These are phyloP conservation scores for Alternaria sp. DNA, from an alignment of 2,329 filamentous ascomycete species.

Conservation along the genomic window DNA sequence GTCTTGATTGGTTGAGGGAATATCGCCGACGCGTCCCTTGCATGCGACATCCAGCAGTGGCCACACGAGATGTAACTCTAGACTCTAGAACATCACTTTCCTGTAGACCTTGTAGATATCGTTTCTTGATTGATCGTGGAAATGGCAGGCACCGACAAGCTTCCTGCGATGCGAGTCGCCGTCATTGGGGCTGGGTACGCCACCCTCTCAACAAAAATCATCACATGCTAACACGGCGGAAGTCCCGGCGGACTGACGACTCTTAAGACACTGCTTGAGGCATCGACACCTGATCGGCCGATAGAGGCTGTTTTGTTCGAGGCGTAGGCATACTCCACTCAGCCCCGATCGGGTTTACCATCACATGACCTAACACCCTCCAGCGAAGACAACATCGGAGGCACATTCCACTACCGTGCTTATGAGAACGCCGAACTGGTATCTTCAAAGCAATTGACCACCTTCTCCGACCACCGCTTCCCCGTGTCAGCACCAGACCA, in stretches of 20 bases:
- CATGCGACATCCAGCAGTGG: neutral
- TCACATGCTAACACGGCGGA: neutral
- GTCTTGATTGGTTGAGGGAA: neutral
- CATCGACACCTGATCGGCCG: slow-evolving; percentile 38
- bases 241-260: slow-evolving; percentile 39
- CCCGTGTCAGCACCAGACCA: slow-evolving; percentile 48
- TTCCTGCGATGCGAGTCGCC: slow-evolving; percentile 33
- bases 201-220: neutral
- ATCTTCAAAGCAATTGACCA: slow-evolving; percentile 58
- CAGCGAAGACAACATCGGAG: slow-evolving; percentile 52
- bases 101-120: neutral
- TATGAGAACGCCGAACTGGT: slow-evolving; percentile 61
- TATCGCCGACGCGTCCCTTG: neutral
- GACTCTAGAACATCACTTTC: neutral
- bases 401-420: slow-evolving; percentile 56
- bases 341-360: neutral
- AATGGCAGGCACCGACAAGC: slow-evolving; percentile 19
- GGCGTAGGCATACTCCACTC: slow-evolving; percentile 21
- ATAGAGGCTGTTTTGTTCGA: slow-evolving; percentile 57
- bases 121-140: neutral
- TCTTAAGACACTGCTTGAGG: slow-evolving; percentile 39
- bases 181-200: slow-evolving; percentile 39
- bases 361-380: slow-evolving; percentile 10
- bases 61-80: neutral
- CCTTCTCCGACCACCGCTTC: slow-evolving; percentile 59